Evolutionary conservation across 2,329 filamentous ascomycete species (phyloP).

Genomic region (Apiospora koreana): DNA sequence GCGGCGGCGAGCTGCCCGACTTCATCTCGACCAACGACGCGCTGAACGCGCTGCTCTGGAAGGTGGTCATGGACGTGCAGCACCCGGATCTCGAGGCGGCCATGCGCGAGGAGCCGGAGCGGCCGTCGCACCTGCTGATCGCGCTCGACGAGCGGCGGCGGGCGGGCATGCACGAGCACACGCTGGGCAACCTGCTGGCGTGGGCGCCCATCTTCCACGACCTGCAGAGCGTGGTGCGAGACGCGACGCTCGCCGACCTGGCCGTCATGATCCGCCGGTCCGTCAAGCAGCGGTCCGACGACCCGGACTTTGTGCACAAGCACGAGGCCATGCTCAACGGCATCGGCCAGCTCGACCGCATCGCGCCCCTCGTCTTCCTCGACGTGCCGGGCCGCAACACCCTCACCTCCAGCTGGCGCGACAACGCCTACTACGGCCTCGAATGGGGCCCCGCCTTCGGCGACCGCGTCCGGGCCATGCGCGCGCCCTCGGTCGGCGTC

Average conservation of each 20-base stretch:
- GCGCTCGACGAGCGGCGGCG: conserved; percentile 10
- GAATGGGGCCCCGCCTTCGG: conserved; percentile 35
- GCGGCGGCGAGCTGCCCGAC: conserved; percentile 6
- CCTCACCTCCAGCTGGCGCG: conserved; percentile 27
- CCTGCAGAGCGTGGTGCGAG: background rate
- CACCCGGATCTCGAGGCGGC: conserved; percentile 5
- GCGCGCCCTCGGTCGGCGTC: conserved; percentile 24
- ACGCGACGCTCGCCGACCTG: conserved; percentile 3
- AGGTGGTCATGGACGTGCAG: conserved; percentile 10
- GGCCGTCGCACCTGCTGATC: conserved; percentile 16
- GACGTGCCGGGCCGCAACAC: conserved; percentile 8
- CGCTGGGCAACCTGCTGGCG: conserved; percentile 9
- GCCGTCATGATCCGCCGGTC: background rate
- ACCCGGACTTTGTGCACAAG: background rate
- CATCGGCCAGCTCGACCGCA: background rate
- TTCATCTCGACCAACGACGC: conserved; percentile 16
- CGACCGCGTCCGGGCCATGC: conserved; percentile 30
- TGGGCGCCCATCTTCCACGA: conserved; percentile 10
- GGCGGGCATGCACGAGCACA: background rate
- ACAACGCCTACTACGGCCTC: conserved; percentile 33
- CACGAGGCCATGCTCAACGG: conserved; percentile 3
- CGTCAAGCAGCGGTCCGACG: background rate
- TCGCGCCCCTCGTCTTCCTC: background rate
- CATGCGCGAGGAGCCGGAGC: background rate
- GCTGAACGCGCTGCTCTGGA: conserved; percentile 14